Conservation (phyloP, 305 asterid genomes). For the Fraxinus xanthoxyloides region DNA sequence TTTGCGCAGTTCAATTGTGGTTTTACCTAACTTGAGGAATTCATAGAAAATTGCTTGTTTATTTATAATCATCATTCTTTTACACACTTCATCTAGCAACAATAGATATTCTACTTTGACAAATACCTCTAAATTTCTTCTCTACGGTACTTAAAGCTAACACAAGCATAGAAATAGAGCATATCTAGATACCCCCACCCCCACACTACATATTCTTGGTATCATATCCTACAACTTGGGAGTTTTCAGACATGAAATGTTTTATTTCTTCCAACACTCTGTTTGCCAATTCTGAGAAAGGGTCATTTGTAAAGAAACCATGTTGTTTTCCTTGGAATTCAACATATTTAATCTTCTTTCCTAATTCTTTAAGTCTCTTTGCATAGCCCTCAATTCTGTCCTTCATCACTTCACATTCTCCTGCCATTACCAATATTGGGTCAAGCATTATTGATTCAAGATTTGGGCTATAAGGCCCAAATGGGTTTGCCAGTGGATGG, state of each 20-base stretch:
- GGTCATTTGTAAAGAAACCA: slow-evolving; percentile 51
- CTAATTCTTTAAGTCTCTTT: slow-evolving; percentile 36
- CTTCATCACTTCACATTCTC: slow-evolving; percentile 55
- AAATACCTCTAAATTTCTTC: neutral
- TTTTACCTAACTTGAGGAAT: neutral
- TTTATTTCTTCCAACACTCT: slow-evolving; percentile 29
- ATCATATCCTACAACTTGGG: neutral
- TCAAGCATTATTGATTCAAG: slow-evolving; percentile 36
- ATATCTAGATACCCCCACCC: neutral
- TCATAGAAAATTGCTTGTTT: neutral
- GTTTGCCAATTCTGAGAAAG: slow-evolving; percentile 40
- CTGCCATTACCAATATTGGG: slow-evolving; percentile 54
- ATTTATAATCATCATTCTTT: neutral
- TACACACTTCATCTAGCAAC: neutral
- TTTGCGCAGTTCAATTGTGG: neutral
- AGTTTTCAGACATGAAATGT: slow-evolving; percentile 32
- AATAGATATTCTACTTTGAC: neutral
- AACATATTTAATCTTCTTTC: slow-evolving; percentile 36
- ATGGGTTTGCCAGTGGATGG: slow-evolving; percentile 62
- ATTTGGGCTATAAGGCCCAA: slow-evolving; percentile 53
- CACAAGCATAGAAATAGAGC: neutral
- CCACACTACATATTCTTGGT: neutral
- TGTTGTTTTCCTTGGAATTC: slow-evolving; percentile 49
- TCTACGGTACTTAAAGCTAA: neutral
- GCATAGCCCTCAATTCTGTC: slow-evolving; percentile 52